Percentiles rank a stretch among this genome's conserved stretches.
These are phyloP conservation scores for Schwanniomyces vanrijiae DNA, from an alignment of 805 yeast genomes.

Conservation along the genomic window DNA sequence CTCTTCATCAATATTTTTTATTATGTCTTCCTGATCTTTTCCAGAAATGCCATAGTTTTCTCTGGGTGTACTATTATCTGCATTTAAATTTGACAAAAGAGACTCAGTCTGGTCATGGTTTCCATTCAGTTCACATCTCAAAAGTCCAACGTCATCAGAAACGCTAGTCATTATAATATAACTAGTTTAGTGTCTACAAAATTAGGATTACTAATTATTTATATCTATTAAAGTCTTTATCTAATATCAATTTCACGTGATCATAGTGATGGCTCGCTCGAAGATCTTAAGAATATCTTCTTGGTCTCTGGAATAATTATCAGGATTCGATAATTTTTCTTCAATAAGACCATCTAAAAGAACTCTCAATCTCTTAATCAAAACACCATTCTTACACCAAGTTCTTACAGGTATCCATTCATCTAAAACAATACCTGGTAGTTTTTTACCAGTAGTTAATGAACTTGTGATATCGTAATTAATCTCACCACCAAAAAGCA, in stretches of 20 bases:
- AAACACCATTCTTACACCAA: slow-evolving; percentile 92
- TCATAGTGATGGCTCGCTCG: neutral
- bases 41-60: slow-evolving; percentile 4
- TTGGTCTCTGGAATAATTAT: slow-evolving; percentile 9
- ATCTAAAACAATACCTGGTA: slow-evolving; percentile 85
- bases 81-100: neutral
- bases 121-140: neutral
- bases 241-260: neutral
- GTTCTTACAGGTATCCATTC: slow-evolving; percentile 89
- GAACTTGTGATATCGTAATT: slow-evolving; percentile 51
- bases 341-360: slow-evolving; percentile 69
- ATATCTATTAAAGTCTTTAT: neutral
- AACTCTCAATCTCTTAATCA: slow-evolving; percentile 66
- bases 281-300: neutral
- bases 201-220: neutral
- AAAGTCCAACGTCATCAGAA: neutral
- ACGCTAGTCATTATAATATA: neutral
- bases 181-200: neutral
- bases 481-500: slow-evolving; percentile 81
- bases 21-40: slow-evolving; percentile 1
- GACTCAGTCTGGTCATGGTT: neutral
- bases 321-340: slow-evolving; percentile 48
- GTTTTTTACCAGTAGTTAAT: slow-evolving; percentile 46
- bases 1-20: neutral
- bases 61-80: neutral